Evolutionary conservation across 768 basidiomycete species (phyloP).

Genomic region (Tulasnella sp.): DNA sequence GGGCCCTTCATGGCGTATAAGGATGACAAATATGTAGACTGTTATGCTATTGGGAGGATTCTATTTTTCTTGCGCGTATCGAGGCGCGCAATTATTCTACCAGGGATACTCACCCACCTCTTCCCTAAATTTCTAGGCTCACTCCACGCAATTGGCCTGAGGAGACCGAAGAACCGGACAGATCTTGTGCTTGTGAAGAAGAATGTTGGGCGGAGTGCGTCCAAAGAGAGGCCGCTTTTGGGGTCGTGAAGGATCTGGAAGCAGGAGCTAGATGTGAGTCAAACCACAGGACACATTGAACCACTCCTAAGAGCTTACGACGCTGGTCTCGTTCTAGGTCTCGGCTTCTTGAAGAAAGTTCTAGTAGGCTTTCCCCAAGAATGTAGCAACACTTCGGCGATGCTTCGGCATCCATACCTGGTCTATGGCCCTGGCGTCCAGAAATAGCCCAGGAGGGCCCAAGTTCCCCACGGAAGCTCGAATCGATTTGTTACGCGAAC

Average conservation of each 20-base stretch:
- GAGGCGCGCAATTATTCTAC: too few species aligned
- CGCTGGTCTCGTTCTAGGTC: background rate
- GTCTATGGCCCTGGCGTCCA: too few species aligned
- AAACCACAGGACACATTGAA: too few species aligned
- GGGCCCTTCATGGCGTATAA: background rate
- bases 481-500: too few species aligned
- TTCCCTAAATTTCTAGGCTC: background rate
- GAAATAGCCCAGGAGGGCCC: too few species aligned
- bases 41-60: background rate
- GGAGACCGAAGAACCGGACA: background rate
- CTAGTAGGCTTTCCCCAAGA: background rate
- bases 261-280: background rate
- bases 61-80: background rate
- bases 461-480: too few species aligned
- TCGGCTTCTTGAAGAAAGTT: background rate
- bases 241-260: background rate
- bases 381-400: background rate
- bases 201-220: background rate
- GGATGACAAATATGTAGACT: background rate
- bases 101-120: background rate
- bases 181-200: background rate
- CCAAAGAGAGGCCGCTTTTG: background rate
- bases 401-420: background rate
- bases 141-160: background rate
- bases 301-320: too few species aligned